Evolutionary conservation across 2,329 filamentous ascomycete genomes (phyloP).

Genomic region (Aspergillus phoenicis): DNA sequence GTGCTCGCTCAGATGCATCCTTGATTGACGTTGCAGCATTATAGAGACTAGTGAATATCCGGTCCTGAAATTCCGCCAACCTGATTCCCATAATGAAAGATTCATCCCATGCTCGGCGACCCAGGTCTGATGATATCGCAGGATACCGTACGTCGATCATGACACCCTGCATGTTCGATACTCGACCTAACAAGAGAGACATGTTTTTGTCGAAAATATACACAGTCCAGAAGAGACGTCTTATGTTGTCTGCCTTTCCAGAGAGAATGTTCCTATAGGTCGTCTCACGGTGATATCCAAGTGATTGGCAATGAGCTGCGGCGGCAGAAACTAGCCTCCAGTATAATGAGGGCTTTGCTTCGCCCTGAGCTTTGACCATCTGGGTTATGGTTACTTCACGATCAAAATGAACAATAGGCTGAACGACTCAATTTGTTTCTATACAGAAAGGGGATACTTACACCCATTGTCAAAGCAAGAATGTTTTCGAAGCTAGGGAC

Average conservation of each 20-base stretch:
- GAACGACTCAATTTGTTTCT: too few species aligned
- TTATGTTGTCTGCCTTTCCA: not conserved
- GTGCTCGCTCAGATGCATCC: not conserved
- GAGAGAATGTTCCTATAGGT: not conserved
- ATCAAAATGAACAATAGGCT: too few species aligned
- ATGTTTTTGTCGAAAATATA: slow-evolving; percentile 8
- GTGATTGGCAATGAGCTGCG: not conserved
- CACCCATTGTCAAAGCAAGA: slow-evolving; percentile 9
- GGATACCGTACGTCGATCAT: not conserved
- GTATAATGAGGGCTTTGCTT: slow-evolving; percentile 3
- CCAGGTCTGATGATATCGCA: not conserved
- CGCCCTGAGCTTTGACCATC: slow-evolving; percentile 3
- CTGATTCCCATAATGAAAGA: slow-evolving; percentile 1
- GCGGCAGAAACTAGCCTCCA: not conserved
- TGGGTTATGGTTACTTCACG: not conserved
- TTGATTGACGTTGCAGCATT: not conserved
- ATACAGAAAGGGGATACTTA: not conserved
- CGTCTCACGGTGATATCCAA: slow-evolving; percentile 7
- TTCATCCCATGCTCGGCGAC: not conserved
- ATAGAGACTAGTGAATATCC: not conserved
- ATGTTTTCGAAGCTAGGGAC: slow-evolving; percentile 10
- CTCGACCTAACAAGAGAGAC: not conserved
- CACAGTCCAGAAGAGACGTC: slow-evolving; percentile 1
- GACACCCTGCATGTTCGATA: not conserved
- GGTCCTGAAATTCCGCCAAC: not conserved